Conservation (phyloP, 1,284 basidiomycete genomes). For the Xanthoconium separans region DNA sequence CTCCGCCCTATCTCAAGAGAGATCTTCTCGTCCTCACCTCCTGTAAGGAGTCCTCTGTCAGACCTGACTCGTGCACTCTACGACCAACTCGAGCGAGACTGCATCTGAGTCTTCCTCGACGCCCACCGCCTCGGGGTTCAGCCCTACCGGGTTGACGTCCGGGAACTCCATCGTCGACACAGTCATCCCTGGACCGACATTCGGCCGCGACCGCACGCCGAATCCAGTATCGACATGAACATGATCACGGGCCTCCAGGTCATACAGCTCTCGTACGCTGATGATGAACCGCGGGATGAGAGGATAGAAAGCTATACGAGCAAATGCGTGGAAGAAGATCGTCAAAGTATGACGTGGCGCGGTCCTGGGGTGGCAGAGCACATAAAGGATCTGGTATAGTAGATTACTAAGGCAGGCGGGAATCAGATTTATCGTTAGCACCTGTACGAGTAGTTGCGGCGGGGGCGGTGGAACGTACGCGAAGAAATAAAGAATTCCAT, state of each 20-base stretch:
- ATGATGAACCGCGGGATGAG: slow-evolving; percentile 3
- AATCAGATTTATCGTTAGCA: not conserved
- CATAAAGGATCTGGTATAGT: not conserved
- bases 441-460: not conserved
- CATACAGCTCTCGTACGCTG: not conserved
- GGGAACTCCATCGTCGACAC: not conserved
- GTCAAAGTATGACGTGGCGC: not conserved
- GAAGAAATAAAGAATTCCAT: slow-evolving; percentile 5
- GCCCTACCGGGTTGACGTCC: not conserved
- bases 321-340: not conserved
- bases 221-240: not conserved
- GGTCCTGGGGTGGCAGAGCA: not conserved
- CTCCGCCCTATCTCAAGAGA: too few relatives aligned
- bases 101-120: not conserved
- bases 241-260: not conserved
- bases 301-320: not conserved
- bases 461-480: not conserved
- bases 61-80: not conserved
- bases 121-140: not conserved
- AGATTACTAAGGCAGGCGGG: not conserved
- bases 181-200: not conserved
- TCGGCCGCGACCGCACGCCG: not conserved
- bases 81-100: not conserved
- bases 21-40: not conserved
- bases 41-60: not conserved